A percentile compares a stretch with the other conserved stretches of the same genome.
phyloP scores from a whole-genome alignment of 768 basidiomycete species.

The Leccinum sublutescens region DNA sequence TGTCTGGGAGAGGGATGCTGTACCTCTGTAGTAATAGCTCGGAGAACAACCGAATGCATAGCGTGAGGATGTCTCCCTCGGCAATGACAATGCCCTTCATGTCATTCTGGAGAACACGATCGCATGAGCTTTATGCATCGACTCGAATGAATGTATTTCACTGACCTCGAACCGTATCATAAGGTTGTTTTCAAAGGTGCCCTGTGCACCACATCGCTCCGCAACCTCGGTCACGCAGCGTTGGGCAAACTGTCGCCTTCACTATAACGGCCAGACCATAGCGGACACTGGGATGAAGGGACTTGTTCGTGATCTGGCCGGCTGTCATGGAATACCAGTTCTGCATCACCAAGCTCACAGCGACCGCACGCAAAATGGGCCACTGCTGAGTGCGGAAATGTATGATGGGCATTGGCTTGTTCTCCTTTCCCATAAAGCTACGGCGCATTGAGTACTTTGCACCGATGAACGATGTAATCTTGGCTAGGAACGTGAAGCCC shows the following conservation, averaged over 20 bases:
- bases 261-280: background rate
- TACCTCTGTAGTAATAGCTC: slow-evolving; percentile 60
- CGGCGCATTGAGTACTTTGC: slow-evolving; percentile 58
- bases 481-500: slow-evolving; percentile 13
- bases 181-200: slow-evolving; percentile 63
- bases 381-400: slow-evolving; percentile 65
- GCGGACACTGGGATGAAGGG: background rate
- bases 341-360: slow-evolving; percentile 50
- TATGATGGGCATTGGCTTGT: slow-evolving; percentile 49
- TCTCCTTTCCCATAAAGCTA: slow-evolving; percentile 43
- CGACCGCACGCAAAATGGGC: slow-evolving; percentile 53
- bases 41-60: slow-evolving; percentile 55
- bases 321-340: slow-evolving; percentile 44
- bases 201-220: slow-evolving; percentile 67
- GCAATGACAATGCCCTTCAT: slow-evolving; percentile 54
- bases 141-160: slow-evolving; percentile 3
- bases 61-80: slow-evolving; percentile 52
- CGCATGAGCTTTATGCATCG: too few relatives aligned
- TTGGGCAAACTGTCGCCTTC: slow-evolving; percentile 28
- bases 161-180: slow-evolving; percentile 53
- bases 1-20: slow-evolving; percentile 43
- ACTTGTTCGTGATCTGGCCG: background rate
- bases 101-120: slow-evolving; percentile 32
- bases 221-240: slow-evolving; percentile 49
- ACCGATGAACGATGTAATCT: slow-evolving; percentile 51